phyloP scores from a whole-genome alignment of 305 asterid species.

The Fraxinus dipetala region DNA sequence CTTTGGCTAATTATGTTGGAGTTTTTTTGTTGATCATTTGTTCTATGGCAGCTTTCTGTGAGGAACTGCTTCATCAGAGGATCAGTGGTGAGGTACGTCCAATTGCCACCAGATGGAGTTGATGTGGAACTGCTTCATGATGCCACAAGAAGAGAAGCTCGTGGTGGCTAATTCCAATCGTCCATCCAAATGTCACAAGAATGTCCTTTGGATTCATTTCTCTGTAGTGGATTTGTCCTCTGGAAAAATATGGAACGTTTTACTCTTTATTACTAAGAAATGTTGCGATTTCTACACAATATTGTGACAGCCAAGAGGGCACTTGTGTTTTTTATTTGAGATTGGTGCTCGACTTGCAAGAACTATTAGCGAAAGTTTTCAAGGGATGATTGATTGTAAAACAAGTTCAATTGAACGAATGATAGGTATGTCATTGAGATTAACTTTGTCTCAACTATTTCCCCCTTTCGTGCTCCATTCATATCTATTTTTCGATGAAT shows the following conservation, averaged over 20 bases:
- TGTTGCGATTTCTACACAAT: neutral
- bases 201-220: neutral
- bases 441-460: neutral
- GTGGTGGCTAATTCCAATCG: constrained; percentile 50
- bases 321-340: neutral
- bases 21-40: neutral
- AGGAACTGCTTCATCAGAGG: constrained; percentile 98
- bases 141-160: constrained; percentile 98
- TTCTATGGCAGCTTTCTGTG: constrained; percentile 73
- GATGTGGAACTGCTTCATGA: constrained; percentile 93
- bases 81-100: constrained; percentile 91
- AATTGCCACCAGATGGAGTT: constrained; percentile 96
- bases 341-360: neutral
- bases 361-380: neutral
- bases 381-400: neutral
- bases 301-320: neutral
- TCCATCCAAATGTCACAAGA: neutral
- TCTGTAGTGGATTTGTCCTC: constrained; percentile 5
- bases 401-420: neutral
- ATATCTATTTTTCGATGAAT: neutral
- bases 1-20: neutral
- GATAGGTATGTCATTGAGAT: neutral
- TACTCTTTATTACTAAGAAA: constrained; percentile 21
- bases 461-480: neutral
- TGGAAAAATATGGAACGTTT: neutral